phyloP scores from a whole-genome alignment of 2,329 filamentous ascomycete species.

The Calycina herbarum region DNA sequence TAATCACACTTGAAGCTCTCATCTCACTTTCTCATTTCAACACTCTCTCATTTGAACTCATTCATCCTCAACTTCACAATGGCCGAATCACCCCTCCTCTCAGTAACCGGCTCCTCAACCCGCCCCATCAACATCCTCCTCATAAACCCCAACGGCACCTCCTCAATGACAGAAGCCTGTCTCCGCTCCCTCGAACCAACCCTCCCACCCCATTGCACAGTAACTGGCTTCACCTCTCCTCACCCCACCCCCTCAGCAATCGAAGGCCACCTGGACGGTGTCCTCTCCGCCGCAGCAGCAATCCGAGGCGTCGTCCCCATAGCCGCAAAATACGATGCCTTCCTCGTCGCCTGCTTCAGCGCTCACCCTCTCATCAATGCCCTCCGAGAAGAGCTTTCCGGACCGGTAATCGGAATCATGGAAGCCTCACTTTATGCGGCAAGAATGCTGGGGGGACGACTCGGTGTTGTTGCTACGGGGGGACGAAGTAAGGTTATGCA shows the following conservation, averaged over 20 bases:
- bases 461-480: constrained; percentile 87
- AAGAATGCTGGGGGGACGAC: constrained; percentile 54
- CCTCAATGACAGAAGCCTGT: constrained; percentile 49
- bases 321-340: constrained; percentile 57
- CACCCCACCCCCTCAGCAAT: constrained; percentile 50
- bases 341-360: constrained; percentile 85
- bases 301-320: constrained; percentile 47
- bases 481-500: constrained; percentile 66
- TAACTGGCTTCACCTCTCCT: constrained; percentile 52
- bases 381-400: constrained; percentile 49
- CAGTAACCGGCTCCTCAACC: constrained; percentile 33
- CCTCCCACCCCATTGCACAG: constrained; percentile 47
- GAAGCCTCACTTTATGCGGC: constrained; percentile 63
- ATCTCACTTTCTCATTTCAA: background rate
- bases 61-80: constrained; percentile 7
- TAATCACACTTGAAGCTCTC: background rate
- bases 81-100: constrained; percentile 22
- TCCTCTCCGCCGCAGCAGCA: constrained; percentile 50
- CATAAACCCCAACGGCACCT: constrained; percentile 49
- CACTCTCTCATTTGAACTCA: background rate
- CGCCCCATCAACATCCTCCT: constrained; percentile 44
- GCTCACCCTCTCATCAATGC: constrained; percentile 72
- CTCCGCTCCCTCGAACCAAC: constrained; percentile 44
- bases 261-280: constrained; percentile 50
- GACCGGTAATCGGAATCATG: constrained; percentile 77